Evolutionary conservation across 305 asterid genomes (phyloP).

Genomic region (Petunia hybrid): DNA sequence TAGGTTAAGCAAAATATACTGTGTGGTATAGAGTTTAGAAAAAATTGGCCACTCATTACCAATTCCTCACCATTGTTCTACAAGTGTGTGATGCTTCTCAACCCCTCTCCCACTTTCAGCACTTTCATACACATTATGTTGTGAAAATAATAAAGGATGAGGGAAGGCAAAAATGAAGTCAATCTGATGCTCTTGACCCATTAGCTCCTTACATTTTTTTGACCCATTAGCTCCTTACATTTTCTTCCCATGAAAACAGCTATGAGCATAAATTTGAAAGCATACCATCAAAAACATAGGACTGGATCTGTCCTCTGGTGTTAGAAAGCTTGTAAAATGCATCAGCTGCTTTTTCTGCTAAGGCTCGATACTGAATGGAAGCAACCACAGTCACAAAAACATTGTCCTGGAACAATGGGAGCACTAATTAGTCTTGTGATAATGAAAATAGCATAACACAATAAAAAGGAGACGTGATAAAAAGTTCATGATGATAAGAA

Average conservation of each 20-base stretch:
- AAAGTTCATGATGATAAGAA: not conserved
- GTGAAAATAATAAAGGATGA: not conserved
- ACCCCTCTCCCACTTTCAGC: not conserved
- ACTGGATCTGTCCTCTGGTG: conserved; percentile 49
- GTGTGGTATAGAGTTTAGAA: not conserved
- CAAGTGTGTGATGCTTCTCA: not conserved
- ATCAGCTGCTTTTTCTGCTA: conserved; percentile 49
- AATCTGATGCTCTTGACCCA: not conserved
- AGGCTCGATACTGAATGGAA: conserved; percentile 51
- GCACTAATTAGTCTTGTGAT: not conserved
- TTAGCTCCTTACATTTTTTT: not conserved
- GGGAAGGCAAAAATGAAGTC: not conserved
- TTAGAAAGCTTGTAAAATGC: conserved; percentile 54
- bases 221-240: conserved; percentile 1
- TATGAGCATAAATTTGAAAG: not conserved
- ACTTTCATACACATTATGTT: conserved; percentile 18
- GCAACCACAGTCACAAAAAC: conserved; percentile 58
- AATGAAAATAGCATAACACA: conserved; percentile 8
- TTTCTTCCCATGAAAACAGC: conserved; percentile 16
- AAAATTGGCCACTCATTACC: not conserved
- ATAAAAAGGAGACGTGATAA: not conserved
- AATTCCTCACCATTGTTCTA: not conserved
- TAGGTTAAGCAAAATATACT: not conserved
- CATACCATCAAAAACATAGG: conserved; percentile 56
- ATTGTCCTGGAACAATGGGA: conserved; percentile 48